Evolutionary conservation across 176 grass and related monocot genomes (phyloP).

Genomic region (Cenchrus purpureus): DNA sequence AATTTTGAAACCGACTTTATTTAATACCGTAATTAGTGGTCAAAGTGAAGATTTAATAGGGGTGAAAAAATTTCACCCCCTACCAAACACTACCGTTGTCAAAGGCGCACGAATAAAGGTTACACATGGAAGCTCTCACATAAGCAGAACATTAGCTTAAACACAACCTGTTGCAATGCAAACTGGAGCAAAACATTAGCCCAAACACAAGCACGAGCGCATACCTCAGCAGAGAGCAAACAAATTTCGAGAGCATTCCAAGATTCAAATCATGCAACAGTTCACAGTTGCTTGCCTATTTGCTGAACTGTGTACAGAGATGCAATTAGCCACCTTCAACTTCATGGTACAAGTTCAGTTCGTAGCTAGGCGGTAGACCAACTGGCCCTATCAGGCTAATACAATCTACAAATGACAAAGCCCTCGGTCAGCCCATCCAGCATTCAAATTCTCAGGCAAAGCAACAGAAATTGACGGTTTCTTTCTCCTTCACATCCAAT

Average conservation of each 20-base stretch:
- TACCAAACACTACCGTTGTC: too few relatives aligned
- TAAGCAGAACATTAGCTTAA: too few relatives aligned
- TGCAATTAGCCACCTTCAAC: background rate
- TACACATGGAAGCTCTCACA: too few relatives aligned
- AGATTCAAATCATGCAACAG: background rate
- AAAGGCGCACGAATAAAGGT: too few relatives aligned
- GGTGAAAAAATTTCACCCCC: too few relatives aligned
- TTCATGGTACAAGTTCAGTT: background rate
- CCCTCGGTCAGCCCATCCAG: constrained; percentile 21
- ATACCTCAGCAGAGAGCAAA: background rate
- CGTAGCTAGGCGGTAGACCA: background rate
- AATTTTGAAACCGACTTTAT: too few relatives aligned
- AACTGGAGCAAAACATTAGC: background rate
- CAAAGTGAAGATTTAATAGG: too few relatives aligned
- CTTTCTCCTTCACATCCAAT: constrained; percentile 16
- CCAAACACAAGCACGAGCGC: background rate
- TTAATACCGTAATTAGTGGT: too few relatives aligned
- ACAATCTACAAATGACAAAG: constrained; percentile 32
- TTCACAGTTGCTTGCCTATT: too few relatives aligned
- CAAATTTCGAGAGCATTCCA: background rate
- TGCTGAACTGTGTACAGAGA: too few relatives aligned
- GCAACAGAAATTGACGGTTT: background rate
- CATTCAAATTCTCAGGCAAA: constrained; percentile 4
- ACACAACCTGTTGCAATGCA: too few relatives aligned
- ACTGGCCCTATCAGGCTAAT: constrained; percentile 1